Base-by-base conservation (phyloP, 116 monocot genomes). In the Cymodocea nodosa region DNA sequence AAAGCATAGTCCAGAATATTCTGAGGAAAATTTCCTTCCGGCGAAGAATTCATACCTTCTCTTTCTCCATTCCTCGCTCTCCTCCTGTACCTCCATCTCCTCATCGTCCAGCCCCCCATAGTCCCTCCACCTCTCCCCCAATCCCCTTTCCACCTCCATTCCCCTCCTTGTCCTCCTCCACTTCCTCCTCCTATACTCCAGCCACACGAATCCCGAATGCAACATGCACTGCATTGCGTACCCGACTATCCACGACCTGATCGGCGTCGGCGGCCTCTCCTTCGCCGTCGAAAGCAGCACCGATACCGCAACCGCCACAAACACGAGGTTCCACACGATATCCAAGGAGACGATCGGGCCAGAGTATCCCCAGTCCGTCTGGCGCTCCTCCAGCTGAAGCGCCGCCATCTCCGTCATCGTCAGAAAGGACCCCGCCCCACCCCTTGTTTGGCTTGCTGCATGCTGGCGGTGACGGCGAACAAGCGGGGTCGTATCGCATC, bases 181-280 rank as follows among this genome's bases (percentile, higher is more conserved):
- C 40, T 51, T 13, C 61, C 76, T 59, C 60, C 76, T 52, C 55
- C 76, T 22, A 18, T 76, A 74, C 70, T 81, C 77, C 39, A 64
- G 34, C 37, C 61, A 71, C n/a, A 77, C 71, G 6, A 77, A 68
- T n/a, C 55, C 73, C 57, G 66, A 58, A 36, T 77, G 81, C 22
- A 81, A 14, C 61, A 81, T n/a, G 58, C 77, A 81, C 64, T 81
- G 81, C 15, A 77, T 2, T 10, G 70, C 71, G 51, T 81, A 81
- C 25, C 81, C 81, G 4, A 66, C 34, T 6, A 77, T 52, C 81
- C 81, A 81, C 18, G 58, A 73, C 74, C 81, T 70, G 34, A 81
- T 60, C 44, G 81, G 81, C 51, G 62, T 71, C 39, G 73, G 52
- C 1, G 81, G 81, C 65, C 74, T 17, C 70, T 81, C 81, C 52